Evolutionary conservation across 2,329 filamentous ascomycete genomes (phyloP).

Genomic region (Ophiosphaerella korrae): DNA sequence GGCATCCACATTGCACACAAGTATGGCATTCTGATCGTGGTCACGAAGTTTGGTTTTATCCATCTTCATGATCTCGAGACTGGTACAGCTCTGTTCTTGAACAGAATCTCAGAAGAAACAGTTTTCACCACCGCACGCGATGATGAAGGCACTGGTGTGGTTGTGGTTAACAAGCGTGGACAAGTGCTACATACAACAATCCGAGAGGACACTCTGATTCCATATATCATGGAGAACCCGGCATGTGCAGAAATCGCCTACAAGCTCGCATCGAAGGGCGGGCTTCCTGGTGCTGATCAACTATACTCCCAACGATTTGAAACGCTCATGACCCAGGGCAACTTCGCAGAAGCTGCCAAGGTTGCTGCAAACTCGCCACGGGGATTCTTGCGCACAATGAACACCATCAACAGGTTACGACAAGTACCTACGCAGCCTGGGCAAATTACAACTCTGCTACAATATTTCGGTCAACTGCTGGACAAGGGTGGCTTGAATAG

Average conservation of each 20-base stretch:
- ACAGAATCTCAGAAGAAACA: constrained; percentile 98
- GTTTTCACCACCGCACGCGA: constrained; percentile 95
- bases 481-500: constrained; percentile 94
- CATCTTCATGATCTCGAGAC: constrained; percentile 98
- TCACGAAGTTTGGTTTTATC: constrained; percentile 99
- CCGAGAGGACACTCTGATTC: constrained; percentile 88
- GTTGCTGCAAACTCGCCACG: constrained; percentile 95
- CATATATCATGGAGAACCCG: constrained; percentile 94
- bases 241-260: constrained; percentile 92
- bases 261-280: constrained; percentile 93
- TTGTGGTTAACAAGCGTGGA: constrained; percentile 96
- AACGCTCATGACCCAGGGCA: constrained; percentile 77
- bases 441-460: constrained; percentile 90
- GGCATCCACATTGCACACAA: constrained; percentile 96
- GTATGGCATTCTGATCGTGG: constrained; percentile 95
- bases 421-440: constrained; percentile 77
- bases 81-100: constrained; percentile 97
- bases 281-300: constrained; percentile 90
- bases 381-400: constrained; percentile 89
- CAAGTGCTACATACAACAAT: constrained; percentile 94
- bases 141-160: constrained; percentile 80
- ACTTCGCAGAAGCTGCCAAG: constrained; percentile 89
- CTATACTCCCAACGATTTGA: constrained; percentile 94
- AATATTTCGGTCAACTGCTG: constrained; percentile 96
- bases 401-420: constrained; percentile 97